Evolutionary conservation across 768 basidiomycete genomes (phyloP), one percentile per base, ranked within the genome.

Genomic region (Dendrothele bispora): DNA sequence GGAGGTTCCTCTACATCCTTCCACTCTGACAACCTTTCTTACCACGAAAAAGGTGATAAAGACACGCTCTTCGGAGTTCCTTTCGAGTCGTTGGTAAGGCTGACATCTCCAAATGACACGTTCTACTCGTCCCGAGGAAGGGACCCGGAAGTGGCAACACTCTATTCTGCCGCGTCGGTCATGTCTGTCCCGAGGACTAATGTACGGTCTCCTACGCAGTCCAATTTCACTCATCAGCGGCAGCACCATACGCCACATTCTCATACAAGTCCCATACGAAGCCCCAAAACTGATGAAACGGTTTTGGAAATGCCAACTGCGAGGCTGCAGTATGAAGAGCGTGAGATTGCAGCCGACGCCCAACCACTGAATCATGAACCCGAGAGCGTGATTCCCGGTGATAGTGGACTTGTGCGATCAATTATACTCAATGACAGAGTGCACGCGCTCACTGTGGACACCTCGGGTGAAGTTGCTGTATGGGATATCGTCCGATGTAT

Each of bases 391-490:
- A 87, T 95, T 28, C 56, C 65, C 6, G 95, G 95, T 1, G 83
- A 83, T 43, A 76, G 80, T 51, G 95, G 95, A 3, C 77, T 98
- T 20, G 85, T 97, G 40, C 77, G 95, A 27, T 85, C 83, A 6
- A 69, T 89, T 34, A 72, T 95, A 39, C 69, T 98, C 34, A 97
- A 91, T 63, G 92, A 98, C 61, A 78, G 91, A 50, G 74, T 92
- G 54, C 94, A 98, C 60, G 92, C 88, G 17, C 70, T 99, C 36
- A 93, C 92, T 1, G 86, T 97, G 34, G 88, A 98, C 60, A 95
- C 92, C 0, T 75, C 79, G 1, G 93, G 94, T 5, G 84, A 89
- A 56, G 86, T 98, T 10, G 89, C 86, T 0, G 86, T 92, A 6
- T 99, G 95, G 95, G 88, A 98, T 68, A 82, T 99, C 49, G 78